Evolutionary conservation across 139 green algal species (phyloP).

Genomic region (Coccomyxa sp.): DNA sequence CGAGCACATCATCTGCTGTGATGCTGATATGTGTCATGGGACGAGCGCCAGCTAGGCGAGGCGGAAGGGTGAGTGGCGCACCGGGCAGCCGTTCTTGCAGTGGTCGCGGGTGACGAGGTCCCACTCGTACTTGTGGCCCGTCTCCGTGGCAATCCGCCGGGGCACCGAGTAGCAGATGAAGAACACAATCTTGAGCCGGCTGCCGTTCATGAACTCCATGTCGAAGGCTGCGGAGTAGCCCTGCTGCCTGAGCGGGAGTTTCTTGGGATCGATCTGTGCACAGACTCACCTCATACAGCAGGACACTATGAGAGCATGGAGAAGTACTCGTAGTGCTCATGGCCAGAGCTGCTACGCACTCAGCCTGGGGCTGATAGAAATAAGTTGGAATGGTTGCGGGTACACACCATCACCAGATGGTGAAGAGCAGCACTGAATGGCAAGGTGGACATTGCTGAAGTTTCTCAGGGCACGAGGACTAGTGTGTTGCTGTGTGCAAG

Average conservation of each 20-base stretch:
- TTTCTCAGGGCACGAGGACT: background rate
- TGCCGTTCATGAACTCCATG: conserved; percentile 35
- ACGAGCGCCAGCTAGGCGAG: too few species aligned
- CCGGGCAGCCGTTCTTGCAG: conserved; percentile 48
- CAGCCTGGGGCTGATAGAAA: too few species aligned
- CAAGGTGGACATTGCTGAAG: too few species aligned
- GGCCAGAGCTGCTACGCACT: too few species aligned
- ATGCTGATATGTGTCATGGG: too few species aligned
- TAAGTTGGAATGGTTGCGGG: too few species aligned
- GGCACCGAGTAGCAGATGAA: conserved; percentile 34
- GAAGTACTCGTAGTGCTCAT: too few species aligned
- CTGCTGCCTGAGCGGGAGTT: too few species aligned
- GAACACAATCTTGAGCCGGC: conserved; percentile 29
- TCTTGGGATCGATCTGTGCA: background rate
- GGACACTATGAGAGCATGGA: background rate
- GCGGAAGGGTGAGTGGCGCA: background rate
- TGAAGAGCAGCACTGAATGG: background rate
- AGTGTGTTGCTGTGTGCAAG: background rate
- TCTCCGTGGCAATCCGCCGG: background rate
- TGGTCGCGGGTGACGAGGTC: conserved; percentile 26
- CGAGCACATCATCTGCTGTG: background rate
- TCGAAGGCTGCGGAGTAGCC: background rate
- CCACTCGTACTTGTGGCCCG: conserved; percentile 18
- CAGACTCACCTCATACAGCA: background rate
- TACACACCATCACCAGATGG: background rate